A percentile compares a stretch with the other conserved stretches of the same genome.
phyloP scores from a whole-genome alignment of 768 basidiomycete species.

The Macrolepiota fuliginosa region DNA sequence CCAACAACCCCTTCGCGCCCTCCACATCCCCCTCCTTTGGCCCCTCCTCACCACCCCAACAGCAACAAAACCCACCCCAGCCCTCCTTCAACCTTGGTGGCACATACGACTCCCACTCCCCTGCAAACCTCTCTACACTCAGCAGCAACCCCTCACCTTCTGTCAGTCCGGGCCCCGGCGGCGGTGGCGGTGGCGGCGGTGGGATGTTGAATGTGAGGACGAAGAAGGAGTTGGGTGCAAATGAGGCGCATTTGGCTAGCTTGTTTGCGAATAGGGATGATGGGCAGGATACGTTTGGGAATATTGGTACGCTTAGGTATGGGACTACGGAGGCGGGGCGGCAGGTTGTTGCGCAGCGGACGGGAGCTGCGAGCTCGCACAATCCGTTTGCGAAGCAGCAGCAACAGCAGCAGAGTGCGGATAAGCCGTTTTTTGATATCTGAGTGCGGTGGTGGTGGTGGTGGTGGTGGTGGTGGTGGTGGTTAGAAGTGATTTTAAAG shows the following conservation, averaged over 20 bases:
- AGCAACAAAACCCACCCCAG: slow-evolving; percentile 42
- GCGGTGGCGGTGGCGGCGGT: background rate
- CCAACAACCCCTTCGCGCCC: slow-evolving; percentile 95
- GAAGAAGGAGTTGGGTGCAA: slow-evolving; percentile 42
- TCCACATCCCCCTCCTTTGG: slow-evolving; percentile 29
- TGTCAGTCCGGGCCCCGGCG: slow-evolving; percentile 22
- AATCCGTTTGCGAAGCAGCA: slow-evolving; percentile 70
- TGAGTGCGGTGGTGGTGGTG: slow-evolving; percentile 25
- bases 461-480: background rate
- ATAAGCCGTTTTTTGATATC: slow-evolving; percentile 82
- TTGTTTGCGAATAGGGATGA: slow-evolving; percentile 89
- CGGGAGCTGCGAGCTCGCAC: slow-evolving; percentile 39
- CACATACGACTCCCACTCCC: slow-evolving; percentile 58
- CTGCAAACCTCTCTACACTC: slow-evolving; percentile 42
- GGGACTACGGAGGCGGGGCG: slow-evolving; percentile 57
- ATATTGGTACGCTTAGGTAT: slow-evolving; percentile 71
- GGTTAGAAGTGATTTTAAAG: background rate
- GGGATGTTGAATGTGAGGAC: slow-evolving; percentile 38
- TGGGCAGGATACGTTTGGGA: slow-evolving; percentile 95
- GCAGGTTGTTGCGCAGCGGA: slow-evolving; percentile 38
- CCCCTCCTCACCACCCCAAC: slow-evolving; percentile 16
- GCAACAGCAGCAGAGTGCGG: slow-evolving; percentile 48
- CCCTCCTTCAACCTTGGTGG: slow-evolving; percentile 64
- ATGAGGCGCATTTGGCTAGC: slow-evolving; percentile 77
- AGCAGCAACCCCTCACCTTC: slow-evolving; percentile 39